Conservation (phyloP, 352 stramenopile genomes). For the Pythium aquatile region DNA sequence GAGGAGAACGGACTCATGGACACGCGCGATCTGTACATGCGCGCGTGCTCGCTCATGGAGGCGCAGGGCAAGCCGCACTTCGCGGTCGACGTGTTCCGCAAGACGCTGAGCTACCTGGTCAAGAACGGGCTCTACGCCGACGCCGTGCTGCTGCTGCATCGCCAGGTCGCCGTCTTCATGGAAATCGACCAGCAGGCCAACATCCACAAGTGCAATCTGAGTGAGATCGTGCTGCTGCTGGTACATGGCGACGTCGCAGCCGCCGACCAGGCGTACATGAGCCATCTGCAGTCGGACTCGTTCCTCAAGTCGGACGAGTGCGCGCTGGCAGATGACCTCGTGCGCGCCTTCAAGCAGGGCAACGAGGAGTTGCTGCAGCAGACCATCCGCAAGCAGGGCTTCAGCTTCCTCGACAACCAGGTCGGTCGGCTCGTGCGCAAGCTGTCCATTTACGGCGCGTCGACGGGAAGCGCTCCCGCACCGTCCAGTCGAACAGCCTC, state of each 20-base stretch:
- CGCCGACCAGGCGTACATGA: constrained; percentile 73
- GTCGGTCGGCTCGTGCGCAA: constrained; percentile 67
- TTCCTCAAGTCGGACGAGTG: constrained; percentile 79
- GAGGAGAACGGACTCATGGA: constrained; percentile 49
- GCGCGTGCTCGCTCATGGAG: constrained; percentile 72
- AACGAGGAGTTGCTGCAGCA: constrained; percentile 73
- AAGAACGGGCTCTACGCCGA: constrained; percentile 54
- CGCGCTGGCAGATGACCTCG: constrained; percentile 69
- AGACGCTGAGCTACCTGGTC: constrained; percentile 71
- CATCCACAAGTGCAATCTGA: constrained; percentile 74
- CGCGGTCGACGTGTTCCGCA: constrained; percentile 75
- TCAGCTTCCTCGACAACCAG: constrained; percentile 79
- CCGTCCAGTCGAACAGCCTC: constrained; percentile 31
- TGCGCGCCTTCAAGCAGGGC: constrained; percentile 74
- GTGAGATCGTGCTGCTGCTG: constrained; percentile 62
- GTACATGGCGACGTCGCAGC: constrained; percentile 62
- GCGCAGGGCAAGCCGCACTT: constrained; percentile 83
- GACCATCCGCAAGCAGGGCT: constrained; percentile 71
- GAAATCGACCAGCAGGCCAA: constrained; percentile 68
- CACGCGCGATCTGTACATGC: constrained; percentile 58
- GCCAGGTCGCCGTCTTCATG: constrained; percentile 52
- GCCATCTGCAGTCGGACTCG: constrained; percentile 72
- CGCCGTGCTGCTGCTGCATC: constrained; percentile 42
- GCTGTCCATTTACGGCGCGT: constrained; percentile 55
- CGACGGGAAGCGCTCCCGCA: not conserved